Percentiles rank a stretch among this genome's conserved stretches.
Evolutionary conservation across 2,329 filamentous ascomycete species (phyloP).

Genomic region (Pseudocercospora crystallina): DNA sequence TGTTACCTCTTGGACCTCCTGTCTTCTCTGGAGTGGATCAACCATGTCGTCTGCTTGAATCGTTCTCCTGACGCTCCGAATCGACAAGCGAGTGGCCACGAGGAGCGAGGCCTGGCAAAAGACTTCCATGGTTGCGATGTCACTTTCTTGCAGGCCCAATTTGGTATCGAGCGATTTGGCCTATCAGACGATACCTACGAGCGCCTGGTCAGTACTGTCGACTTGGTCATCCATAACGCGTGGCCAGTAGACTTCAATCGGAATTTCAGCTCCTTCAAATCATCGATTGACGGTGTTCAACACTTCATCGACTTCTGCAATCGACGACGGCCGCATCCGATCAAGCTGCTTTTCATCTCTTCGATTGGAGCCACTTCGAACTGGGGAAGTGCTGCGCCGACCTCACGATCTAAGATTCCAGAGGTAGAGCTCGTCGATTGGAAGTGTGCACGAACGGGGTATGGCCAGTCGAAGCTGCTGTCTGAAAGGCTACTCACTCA

Average conservation of each 20-base stretch:
- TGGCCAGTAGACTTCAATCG: constrained; percentile 37
- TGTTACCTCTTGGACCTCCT: constrained; percentile 30
- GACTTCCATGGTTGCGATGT: constrained; percentile 20
- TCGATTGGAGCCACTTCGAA: constrained; percentile 30
- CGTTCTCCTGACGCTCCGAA: constrained; percentile 8
- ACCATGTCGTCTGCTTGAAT: constrained; percentile 28
- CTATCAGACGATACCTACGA: constrained; percentile 16
- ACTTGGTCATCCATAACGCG: constrained; percentile 32
- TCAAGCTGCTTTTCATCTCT: constrained; percentile 35
- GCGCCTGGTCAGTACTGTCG: constrained; percentile 16
- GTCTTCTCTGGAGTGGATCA: background rate
- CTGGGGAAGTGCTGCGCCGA: constrained; percentile 17
- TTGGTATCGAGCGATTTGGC: constrained; percentile 16
- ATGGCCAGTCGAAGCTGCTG: constrained; percentile 37
- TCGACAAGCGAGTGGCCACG: constrained; percentile 13
- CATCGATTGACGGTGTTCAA: constrained; percentile 22
- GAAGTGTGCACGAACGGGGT: constrained; percentile 29
- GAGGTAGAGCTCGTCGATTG: constrained; percentile 29
- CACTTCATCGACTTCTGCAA: constrained; percentile 19
- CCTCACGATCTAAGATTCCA: constrained; percentile 21
- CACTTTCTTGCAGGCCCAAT: constrained; percentile 18
- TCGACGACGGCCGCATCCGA: constrained; percentile 1
- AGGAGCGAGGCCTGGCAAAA: constrained; percentile 10
- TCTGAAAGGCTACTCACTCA: constrained; percentile 28
- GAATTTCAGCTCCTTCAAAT: constrained; percentile 26